These are phyloP conservation scores for Lentinula lateritia DNA, from an alignment of 768 basidiomycete genomes.

Conservation along the genomic window DNA sequence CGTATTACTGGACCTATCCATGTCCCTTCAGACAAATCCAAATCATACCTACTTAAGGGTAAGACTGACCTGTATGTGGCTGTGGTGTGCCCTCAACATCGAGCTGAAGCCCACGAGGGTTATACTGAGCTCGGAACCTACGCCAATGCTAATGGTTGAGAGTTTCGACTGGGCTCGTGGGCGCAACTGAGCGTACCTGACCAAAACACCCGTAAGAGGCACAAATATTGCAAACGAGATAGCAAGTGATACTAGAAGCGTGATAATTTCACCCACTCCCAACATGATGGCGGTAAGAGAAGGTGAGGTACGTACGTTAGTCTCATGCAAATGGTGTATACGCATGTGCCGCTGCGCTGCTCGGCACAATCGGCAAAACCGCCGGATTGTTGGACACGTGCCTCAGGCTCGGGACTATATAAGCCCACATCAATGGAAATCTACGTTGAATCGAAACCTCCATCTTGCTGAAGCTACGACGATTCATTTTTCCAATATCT, in stretches of 20 bases:
- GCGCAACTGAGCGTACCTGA: conserved; percentile 39
- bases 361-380: neutral
- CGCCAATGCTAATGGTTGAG: neutral
- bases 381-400: neutral
- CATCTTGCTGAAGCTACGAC: neutral
- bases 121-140: conserved; percentile 57
- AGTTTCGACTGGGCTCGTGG: neutral
- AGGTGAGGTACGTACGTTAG: neutral
- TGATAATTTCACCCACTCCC: conserved; percentile 27
- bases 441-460: neutral
- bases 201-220: conserved; percentile 61
- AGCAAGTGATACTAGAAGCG: conserved; percentile 40
- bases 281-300: conserved; percentile 21
- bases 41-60: neutral
- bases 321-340: too few relatives aligned
- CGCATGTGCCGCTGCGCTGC: too few relatives aligned
- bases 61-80: conserved; percentile 51
- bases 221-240: conserved; percentile 55
- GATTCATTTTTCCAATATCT: neutral
- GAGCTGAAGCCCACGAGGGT: conserved; percentile 77
- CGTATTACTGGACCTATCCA: neutral
- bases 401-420: neutral
- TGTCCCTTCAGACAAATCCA: neutral
- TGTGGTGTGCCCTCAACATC: conserved; percentile 73
- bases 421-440: neutral